phyloP scores from a whole-genome alignment of 1,284 basidiomycete genomes.

The Porogramme epimiltina region DNA sequence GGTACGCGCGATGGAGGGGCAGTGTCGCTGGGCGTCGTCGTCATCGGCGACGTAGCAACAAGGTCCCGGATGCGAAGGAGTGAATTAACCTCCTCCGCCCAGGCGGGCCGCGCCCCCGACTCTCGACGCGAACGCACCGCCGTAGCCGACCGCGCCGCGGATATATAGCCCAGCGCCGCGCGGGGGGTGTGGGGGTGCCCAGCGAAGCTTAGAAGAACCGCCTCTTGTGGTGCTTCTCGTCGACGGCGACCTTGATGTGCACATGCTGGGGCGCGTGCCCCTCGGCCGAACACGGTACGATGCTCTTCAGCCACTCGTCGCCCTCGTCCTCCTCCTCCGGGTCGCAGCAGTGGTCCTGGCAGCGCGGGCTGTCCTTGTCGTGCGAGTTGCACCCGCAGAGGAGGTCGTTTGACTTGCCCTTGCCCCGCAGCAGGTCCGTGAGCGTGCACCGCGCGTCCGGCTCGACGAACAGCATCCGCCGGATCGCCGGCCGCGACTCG shows the following conservation, averaged over 20 bases:
- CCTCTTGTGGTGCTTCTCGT: constrained; percentile 73
- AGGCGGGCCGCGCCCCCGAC: too few relatives aligned
- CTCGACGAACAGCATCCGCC: constrained; percentile 94
- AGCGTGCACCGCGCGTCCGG: constrained; percentile 89
- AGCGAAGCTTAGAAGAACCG: constrained; percentile 60
- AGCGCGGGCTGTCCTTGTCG: constrained; percentile 42
- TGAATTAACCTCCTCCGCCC: too few relatives aligned
- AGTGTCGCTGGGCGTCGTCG: too few relatives aligned
- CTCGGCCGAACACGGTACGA: constrained; percentile 67
- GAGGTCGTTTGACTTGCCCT: constrained; percentile 71
- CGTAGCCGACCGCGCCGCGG: too few relatives aligned
- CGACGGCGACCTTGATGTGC: constrained; percentile 70
- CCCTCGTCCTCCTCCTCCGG: constrained; percentile 72
- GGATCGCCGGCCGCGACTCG: constrained; percentile 86
- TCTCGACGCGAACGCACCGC: too few relatives aligned
- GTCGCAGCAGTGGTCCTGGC: constrained; percentile 64
- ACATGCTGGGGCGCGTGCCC: constrained; percentile 52
- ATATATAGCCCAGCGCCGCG: background rate
- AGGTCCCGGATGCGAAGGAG: too few relatives aligned
- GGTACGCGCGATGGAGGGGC: too few relatives aligned
- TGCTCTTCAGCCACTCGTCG: constrained; percentile 77
- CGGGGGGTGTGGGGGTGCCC: too few relatives aligned
- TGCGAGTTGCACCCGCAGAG: constrained; percentile 74
- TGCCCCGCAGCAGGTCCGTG: constrained; percentile 88
- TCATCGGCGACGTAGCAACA: too few relatives aligned